Base-by-base conservation (phyloP, 2,329 filamentous ascomycete genomes). In the Sclerotinia borealis region DNA sequence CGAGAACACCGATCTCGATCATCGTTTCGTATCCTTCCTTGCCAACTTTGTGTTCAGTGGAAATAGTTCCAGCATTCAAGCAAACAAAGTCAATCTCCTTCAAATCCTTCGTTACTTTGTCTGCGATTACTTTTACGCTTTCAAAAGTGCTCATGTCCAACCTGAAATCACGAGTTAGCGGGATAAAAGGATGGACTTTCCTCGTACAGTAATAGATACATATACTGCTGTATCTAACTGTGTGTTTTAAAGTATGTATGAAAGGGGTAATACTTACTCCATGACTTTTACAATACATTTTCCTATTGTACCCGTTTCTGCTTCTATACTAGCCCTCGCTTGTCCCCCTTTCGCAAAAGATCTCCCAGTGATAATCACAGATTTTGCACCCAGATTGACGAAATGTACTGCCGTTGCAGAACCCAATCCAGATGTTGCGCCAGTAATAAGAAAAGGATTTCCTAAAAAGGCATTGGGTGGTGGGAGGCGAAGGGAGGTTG, bases 1-100 rank as follows among this genome's bases (percentile, higher is more conserved):
- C 83, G 2, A 87, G 73, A 1, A 80, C 77, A 69, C 87, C 86
- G 67, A 85, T 80, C 70, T 87, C 83, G 13, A 87, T 66, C 1
- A 77, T 80, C 60, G 79, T 75, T 64, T 84, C 81, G 75, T 77
- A 83, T 7, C 79, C 81, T 37, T 80, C 78, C 2, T 64, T 34
- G 2, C 68, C 66, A 11, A 66, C 27, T 43, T 41, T 60, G 19
- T 68, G 72, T 1, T 48, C 56, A 1, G 61, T 64, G 10, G 65
- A 66, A n/a, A 69, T 54, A 10, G 69, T 50, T 9, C 73, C 73
- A 25, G 73, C 72, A 65, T 74, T 74, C n/a, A 75, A 65, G 13
- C 74, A 49, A 10, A 72, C 68, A 59, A 69, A 67, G 50, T 76
- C 71, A 39, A 72, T 67, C 31, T 59, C 66, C 25, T 69, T 64